Conservation (phyloP, 768 basidiomycete species). For the Gymnopilus junonius region DNA sequence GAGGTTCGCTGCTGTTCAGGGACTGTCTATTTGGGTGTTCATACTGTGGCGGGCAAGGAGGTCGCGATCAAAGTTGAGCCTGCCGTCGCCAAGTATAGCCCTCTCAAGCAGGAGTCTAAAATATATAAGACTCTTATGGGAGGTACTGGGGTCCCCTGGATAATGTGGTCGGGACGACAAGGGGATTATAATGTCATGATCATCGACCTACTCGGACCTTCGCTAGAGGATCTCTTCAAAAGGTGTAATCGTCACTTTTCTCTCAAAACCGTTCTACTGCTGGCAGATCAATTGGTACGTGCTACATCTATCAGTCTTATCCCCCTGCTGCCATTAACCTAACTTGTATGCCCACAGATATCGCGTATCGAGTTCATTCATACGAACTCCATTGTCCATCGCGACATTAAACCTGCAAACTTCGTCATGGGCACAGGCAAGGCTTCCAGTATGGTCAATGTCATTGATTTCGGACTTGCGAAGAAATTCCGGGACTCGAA, state of each 20-base stretch:
- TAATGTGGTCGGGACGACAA: slow-evolving; percentile 89
- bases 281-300: slow-evolving; percentile 93
- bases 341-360: slow-evolving; percentile 54
- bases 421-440: slow-evolving; percentile 89
- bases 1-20: slow-evolving; percentile 42
- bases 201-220: slow-evolving; percentile 94
- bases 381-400: slow-evolving; percentile 91
- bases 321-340: neutral
- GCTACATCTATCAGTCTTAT: neutral
- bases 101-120: slow-evolving; percentile 86
- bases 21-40: slow-evolving; percentile 78
- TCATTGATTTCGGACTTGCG: slow-evolving; percentile 88
- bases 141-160: slow-evolving; percentile 88
- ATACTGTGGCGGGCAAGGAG: slow-evolving; percentile 81
- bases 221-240: slow-evolving; percentile 85
- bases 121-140: slow-evolving; percentile 93
- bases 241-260: slow-evolving; percentile 91
- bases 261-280: slow-evolving; percentile 90
- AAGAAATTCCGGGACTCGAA: slow-evolving; percentile 75
- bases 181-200: slow-evolving; percentile 98
- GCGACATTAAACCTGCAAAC: slow-evolving; percentile 98
- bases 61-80: slow-evolving; percentile 86
- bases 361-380: slow-evolving; percentile 97
- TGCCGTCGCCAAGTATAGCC: slow-evolving; percentile 60
- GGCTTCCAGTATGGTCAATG: slow-evolving; percentile 76